phyloP scores from a whole-genome alignment of 768 basidiomycete genomes.

The Boletellus emodensis region DNA sequence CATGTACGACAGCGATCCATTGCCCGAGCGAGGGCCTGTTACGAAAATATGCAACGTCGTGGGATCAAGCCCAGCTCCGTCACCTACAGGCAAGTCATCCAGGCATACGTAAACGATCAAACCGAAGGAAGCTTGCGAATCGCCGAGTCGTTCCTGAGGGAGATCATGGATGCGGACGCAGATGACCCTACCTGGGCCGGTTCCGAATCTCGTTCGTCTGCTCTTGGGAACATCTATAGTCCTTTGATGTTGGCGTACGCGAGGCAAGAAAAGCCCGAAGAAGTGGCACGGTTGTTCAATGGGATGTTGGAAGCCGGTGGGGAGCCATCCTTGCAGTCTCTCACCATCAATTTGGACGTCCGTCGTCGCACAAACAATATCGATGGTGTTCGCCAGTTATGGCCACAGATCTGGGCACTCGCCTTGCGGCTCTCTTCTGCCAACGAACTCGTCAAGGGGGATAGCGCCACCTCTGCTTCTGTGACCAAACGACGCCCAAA shows the following conservation, averaged over 20 bases:
- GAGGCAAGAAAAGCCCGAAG: constrained; percentile 38
- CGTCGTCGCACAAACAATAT: constrained; percentile 60
- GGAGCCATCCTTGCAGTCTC: constrained; percentile 52
- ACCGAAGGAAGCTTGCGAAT: constrained; percentile 43
- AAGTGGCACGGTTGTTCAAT: constrained; percentile 55
- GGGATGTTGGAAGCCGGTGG: constrained; percentile 53
- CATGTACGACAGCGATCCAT: constrained; percentile 57
- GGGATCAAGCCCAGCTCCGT: constrained; percentile 65
- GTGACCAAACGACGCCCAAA: constrained; percentile 38
- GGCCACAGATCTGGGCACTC: constrained; percentile 64
- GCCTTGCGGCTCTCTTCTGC: constrained; percentile 42
- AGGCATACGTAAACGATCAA: constrained; percentile 49
- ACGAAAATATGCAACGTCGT: constrained; percentile 65
- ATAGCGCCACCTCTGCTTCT: constrained; percentile 5
- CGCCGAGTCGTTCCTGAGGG: constrained; percentile 63
- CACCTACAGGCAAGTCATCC: constrained; percentile 66
- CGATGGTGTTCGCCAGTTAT: constrained; percentile 54
- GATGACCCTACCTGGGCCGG: constrained; percentile 38
- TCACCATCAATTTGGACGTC: constrained; percentile 66
- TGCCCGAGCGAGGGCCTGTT: constrained; percentile 55
- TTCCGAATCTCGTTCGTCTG: constrained; percentile 36
- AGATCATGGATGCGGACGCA: constrained; percentile 39
- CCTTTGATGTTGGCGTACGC: constrained; percentile 59
- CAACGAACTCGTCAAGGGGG: constrained; percentile 31
- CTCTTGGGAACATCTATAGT: constrained; percentile 53